phyloP scores from a whole-genome alignment of 192 early-diverging fungal genomes.

The Podila epicladia region DNA sequence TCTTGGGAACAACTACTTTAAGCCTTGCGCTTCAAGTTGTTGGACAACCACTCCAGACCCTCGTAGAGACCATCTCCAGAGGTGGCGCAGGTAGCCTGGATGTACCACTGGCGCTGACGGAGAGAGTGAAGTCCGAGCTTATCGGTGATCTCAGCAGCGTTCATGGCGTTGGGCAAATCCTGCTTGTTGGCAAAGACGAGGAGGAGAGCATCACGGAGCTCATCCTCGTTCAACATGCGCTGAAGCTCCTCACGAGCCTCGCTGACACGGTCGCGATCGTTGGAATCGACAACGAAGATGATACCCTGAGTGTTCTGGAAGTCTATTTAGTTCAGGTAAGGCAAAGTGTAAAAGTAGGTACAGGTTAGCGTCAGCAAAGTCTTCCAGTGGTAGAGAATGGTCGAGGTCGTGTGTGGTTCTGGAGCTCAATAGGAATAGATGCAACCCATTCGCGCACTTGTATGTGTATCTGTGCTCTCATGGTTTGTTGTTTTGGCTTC shows the following conservation, averaged over 20 bases:
- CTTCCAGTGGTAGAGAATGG: background rate
- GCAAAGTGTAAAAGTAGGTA: background rate
- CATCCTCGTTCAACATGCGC: constrained; percentile 96
- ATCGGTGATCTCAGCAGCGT: constrained; percentile 91
- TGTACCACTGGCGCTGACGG: constrained; percentile 89
- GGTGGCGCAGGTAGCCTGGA: constrained; percentile 93
- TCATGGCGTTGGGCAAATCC: constrained; percentile 97
- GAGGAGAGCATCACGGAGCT: constrained; percentile 90
- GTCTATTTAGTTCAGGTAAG: constrained; percentile 60
- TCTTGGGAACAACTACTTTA: constrained; percentile 22
- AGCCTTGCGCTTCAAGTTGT: constrained; percentile 66
- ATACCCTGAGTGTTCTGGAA: constrained; percentile 98
- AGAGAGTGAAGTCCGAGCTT: constrained; percentile 90
- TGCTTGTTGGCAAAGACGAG: constrained; percentile 99
- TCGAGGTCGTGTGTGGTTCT: no score
- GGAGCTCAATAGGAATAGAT: no score
- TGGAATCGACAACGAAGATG: constrained; percentile 97
- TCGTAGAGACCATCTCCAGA: constrained; percentile 97
- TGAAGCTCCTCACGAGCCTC: constrained; percentile 96
- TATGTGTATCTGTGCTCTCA: background rate
- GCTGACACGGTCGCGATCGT: constrained; percentile 93
- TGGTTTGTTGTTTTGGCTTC: constrained; percentile 5
- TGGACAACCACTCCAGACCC: constrained; percentile 94
- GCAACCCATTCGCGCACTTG: background rate
- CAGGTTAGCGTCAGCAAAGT: no score